Evolutionary conservation across 495 filamentous ascomycete species (phyloP).

Genomic region (Pseudoneurospora amorphoporcata): DNA sequence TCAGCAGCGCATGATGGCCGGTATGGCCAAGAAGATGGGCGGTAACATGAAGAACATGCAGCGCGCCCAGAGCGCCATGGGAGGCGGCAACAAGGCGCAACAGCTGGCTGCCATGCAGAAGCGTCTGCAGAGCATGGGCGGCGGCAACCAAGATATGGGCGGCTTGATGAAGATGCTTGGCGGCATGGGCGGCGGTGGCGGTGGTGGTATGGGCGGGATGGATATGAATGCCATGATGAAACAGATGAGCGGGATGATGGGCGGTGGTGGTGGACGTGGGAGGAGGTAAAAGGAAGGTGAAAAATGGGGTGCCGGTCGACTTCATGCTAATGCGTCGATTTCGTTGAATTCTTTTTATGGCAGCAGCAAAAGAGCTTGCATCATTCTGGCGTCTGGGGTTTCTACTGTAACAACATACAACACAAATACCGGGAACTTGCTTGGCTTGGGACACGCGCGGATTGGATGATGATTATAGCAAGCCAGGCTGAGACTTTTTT

Average conservation of each 20-base stretch:
- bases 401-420: not conserved
- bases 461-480: not conserved
- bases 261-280: constrained; percentile 19
- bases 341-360: not conserved
- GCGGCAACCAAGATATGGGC: constrained; percentile 61
- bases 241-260: constrained; percentile 58
- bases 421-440: not conserved
- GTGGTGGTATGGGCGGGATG: constrained; percentile 56
- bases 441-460: not conserved
- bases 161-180: constrained; percentile 80
- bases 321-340: not conserved
- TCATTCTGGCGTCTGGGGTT: not conserved
- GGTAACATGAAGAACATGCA: constrained; percentile 96
- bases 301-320: not conserved
- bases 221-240: constrained; percentile 79
- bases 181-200: constrained; percentile 33
- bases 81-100: constrained; percentile 74
- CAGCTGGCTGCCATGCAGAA: constrained; percentile 98
- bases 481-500: not conserved
- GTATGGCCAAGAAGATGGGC: constrained; percentile 98
- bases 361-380: not conserved
- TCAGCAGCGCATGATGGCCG: constrained; percentile 97
- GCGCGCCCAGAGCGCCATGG: constrained; percentile 81
- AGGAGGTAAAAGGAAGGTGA: constrained; percentile 7
- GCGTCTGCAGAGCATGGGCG: constrained; percentile 84